phyloP scores from a whole-genome alignment of 2,329 filamentous ascomycete species.

The Colletotrichum viniferum region DNA sequence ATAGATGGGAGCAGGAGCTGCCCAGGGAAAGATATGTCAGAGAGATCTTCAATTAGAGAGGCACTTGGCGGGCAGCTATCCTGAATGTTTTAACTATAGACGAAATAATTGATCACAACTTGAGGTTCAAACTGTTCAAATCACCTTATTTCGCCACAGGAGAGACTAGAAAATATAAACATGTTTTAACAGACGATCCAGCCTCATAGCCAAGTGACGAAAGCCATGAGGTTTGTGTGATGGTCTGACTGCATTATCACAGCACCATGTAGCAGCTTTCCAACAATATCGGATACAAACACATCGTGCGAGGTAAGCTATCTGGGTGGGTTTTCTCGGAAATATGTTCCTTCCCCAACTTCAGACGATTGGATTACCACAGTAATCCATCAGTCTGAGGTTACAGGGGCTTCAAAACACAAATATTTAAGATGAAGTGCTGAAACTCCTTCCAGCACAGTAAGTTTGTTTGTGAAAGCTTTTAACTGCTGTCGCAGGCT shows the following conservation, averaged over 20 bases:
- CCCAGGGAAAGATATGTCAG: background rate
- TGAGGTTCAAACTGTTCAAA: background rate
- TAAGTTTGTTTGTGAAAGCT: background rate
- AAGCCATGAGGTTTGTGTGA: too few species aligned
- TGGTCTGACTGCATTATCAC: too few species aligned
- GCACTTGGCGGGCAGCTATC: accelerated
- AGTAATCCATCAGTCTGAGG: background rate
- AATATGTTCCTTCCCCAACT: background rate
- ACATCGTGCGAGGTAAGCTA: too few species aligned
- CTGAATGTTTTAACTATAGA: background rate
- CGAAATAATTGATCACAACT: background rate
- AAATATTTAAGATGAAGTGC: background rate
- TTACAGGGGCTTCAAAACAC: background rate
- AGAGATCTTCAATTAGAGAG: background rate
- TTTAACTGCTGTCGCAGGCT: too few species aligned
- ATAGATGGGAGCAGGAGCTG: background rate
- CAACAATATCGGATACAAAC: too few species aligned
- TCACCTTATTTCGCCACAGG: accelerated
- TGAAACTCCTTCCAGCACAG: background rate
- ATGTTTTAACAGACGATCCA: too few species aligned
- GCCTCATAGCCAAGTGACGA: too few species aligned
- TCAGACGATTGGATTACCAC: background rate
- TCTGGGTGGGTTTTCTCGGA: background rate
- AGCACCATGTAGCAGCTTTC: too few species aligned
- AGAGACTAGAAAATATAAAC: background rate